Base-by-base conservation (phyloP, 176 grass and related monocot genomes). In the Cenchrus fungigraminus region DNA sequence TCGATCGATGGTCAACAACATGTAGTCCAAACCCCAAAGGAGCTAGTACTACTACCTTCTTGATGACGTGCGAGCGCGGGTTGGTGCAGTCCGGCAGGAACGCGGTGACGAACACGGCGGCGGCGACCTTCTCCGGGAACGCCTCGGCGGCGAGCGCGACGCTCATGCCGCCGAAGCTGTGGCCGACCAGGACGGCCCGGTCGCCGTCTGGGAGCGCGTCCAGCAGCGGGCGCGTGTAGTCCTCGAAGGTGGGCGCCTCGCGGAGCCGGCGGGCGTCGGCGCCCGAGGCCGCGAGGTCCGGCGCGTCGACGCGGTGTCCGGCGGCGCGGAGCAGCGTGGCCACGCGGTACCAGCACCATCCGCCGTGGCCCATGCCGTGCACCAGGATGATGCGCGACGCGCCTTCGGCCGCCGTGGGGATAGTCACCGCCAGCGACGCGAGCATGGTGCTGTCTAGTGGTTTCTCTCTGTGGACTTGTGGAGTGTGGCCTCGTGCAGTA, bases 111-210 rank as follows among this genome's bases (percentile, higher is more conserved):
- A 92, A 95, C 28, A 95, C 88, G 4, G 90, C 83, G 47, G 69
- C 93, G 0, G 88, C 90, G 4, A 95, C 76, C 72, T 92, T 95
- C 51, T 92, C 82, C 12, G 88, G 93, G 73, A 88, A 81, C 45
- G 3, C 22, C 82, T 95, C 91, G 1, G 87, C 87, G 57, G 93
- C 93, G 61, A 91, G 34, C 44, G 93, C 82, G 56, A 91, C 9
- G 68, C 9, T 87, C 66, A 89, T 56, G 6, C 93, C 91, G 32
- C 90, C 88, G 69, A 81, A 84, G 83, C 87, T 92, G 77, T 95
- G 93, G n/a, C 88, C 93, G 0, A 91, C 88, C 0, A 91, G 74
- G 44, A 92, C 71, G 2, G 79, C 88, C 68, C 83, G 68, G 72
- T 95, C 88, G 0, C 90, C 90, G 1, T 47, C 12, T 1, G 78